Percentiles rank a stretch among this genome's conserved stretches.
phyloP scores from a whole-genome alignment of 768 basidiomycete genomes.

The Russula earlei region DNA sequence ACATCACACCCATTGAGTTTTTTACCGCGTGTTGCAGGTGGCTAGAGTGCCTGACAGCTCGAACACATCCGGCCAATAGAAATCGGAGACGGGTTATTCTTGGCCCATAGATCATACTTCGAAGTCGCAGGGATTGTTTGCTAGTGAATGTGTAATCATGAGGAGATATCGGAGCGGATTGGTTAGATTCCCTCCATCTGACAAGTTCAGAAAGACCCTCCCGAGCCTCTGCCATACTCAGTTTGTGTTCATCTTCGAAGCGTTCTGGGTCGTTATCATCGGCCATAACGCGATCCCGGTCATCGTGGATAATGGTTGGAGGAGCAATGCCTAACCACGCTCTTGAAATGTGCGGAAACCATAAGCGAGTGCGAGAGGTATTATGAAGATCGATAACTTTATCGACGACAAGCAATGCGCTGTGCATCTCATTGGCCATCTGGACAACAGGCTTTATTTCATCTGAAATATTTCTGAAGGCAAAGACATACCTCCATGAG shows the following conservation, averaged over 20 bases:
- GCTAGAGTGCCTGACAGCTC: slow-evolving; percentile 30
- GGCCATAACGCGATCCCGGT: neutral
- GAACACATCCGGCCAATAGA: slow-evolving; percentile 26
- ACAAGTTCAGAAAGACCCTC: slow-evolving; percentile 14
- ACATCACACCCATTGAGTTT: slow-evolving; percentile 35
- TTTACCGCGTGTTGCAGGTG: slow-evolving; percentile 40
- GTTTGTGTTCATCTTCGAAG: slow-evolving; percentile 3
- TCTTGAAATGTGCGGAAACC: slow-evolving; percentile 15
- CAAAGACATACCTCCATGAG: slow-evolving; percentile 32
- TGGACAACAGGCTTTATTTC: slow-evolving; percentile 17
- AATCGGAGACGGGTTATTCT: slow-evolving; percentile 27
- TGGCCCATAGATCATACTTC: slow-evolving; percentile 19
- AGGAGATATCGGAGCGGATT: neutral
- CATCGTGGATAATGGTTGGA: slow-evolving; percentile 11
- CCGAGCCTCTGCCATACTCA: slow-evolving; percentile 15
- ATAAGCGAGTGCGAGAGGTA: slow-evolving; percentile 12
- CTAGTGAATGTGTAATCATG: neutral
- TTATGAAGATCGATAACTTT: slow-evolving; percentile 1
- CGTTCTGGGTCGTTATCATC: slow-evolving; percentile 1
- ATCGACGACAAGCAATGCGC: slow-evolving; percentile 29
- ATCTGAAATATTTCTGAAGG: neutral
- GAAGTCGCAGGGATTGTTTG: slow-evolving; percentile 22
- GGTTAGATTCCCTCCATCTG: slow-evolving; percentile 1
- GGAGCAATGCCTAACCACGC: slow-evolving; percentile 17
- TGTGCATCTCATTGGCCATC: slow-evolving; percentile 36